A percentile compares a stretch with the other conserved stretches of the same genome.
phyloP scores from a whole-genome alignment of 805 yeast genomes.

The Citeromyces matritensis region DNA sequence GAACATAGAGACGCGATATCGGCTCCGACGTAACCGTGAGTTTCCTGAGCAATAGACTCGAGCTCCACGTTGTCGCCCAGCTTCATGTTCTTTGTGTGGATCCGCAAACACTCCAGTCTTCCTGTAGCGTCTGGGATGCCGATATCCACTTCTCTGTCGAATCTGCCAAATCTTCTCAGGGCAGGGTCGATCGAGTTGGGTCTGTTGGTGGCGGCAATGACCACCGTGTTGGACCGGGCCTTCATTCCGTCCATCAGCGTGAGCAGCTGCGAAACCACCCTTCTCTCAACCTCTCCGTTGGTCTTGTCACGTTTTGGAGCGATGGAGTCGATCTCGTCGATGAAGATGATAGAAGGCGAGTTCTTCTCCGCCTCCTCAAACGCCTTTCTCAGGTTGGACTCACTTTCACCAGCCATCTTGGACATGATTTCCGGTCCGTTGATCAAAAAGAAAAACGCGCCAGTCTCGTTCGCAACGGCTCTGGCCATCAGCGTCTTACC shows the following conservation, averaged over 20 bases:
- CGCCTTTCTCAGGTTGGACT: constrained; percentile 92
- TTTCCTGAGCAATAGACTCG: constrained; percentile 64
- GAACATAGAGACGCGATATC: constrained; percentile 88
- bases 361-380: constrained; percentile 99
- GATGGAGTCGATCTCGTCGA: constrained; percentile 97
- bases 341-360: too few species aligned
- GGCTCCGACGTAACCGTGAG: constrained; percentile 98
- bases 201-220: constrained; percentile 92
- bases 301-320: constrained; percentile 98
- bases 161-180: constrained; percentile 89
- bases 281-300: constrained; percentile 93
- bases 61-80: constrained; percentile 62
- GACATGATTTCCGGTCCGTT: constrained; percentile 99
- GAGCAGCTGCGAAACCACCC: constrained; percentile 89
- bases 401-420: constrained; percentile 99
- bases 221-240: constrained; percentile 79
- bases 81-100: constrained; percentile 57
- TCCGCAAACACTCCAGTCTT: constrained; percentile 56
- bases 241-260: constrained; percentile 92
- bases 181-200: constrained; percentile 95
- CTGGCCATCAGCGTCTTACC: constrained; percentile 99
- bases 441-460: constrained; percentile 95
- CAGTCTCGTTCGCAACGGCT: constrained; percentile 99
- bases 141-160: constrained; percentile 86
- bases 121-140: constrained; percentile 89